Percentiles rank a stretch among this genome's conserved stretches.
Evolutionary conservation across 176 grass and related monocot species (phyloP).

Genomic region (Metroxylon sagu): DNA sequence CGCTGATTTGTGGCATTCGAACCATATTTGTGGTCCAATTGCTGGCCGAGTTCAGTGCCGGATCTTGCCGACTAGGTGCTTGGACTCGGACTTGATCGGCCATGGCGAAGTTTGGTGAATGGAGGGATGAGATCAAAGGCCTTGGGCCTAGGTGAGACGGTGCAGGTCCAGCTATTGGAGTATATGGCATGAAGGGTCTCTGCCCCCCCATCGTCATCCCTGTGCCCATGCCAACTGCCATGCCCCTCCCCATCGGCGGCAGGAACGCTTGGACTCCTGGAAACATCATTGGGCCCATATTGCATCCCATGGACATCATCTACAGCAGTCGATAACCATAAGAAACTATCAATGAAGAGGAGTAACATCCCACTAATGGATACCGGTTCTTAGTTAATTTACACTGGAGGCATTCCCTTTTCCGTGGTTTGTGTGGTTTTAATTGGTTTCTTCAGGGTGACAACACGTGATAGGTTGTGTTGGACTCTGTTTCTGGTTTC

Average conservation of each 20-base stretch:
- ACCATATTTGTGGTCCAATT: not conserved
- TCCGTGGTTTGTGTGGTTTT: no score
- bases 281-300: constrained; percentile 2
- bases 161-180: not conserved
- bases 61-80: not conserved
- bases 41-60: not conserved
- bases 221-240: constrained; percentile 3
- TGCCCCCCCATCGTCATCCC: not conserved
- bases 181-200: not conserved
- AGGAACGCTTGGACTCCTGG: constrained; percentile 13
- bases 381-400: no score
- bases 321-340: no score
- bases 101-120: not conserved
- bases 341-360: no score
- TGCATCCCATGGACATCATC: constrained; percentile 23
- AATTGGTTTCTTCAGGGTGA: no score
- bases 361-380: no score
- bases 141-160: not conserved
- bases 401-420: no score
- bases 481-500: no score
- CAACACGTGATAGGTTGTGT: no score
- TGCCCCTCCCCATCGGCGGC: constrained; percentile 6
- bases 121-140: not conserved
- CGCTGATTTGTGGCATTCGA: not conserved
- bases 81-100: not conserved